phyloP scores from a whole-genome alignment of 345 rosid genomes.

The Salix suchowensis region DNA sequence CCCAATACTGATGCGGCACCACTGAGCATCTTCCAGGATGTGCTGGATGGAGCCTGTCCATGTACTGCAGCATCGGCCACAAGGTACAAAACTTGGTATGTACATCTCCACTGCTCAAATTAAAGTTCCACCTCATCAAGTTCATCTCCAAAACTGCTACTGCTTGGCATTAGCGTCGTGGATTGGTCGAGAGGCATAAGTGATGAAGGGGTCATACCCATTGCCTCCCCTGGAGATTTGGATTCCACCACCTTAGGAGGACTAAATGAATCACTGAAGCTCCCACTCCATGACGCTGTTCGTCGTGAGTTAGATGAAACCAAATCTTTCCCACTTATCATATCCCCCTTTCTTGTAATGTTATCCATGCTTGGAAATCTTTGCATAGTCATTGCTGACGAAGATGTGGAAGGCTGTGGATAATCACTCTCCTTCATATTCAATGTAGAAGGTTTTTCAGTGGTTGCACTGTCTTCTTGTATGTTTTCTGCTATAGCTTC shows the following conservation, averaged over 20 bases:
- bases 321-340: conserved; percentile 22
- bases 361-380: conserved; percentile 71
- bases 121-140: conserved; percentile 94
- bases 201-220: conserved; percentile 32
- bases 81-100: conserved; percentile 45
- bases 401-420: conserved; percentile 34
- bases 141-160: conserved; percentile 68
- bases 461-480: conserved; percentile 33
- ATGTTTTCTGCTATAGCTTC: conserved; percentile 49
- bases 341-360: conserved; percentile 33
- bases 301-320: conserved; percentile 46
- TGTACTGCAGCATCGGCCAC: conserved; percentile 15
- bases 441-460: conserved; percentile 42
- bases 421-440: conserved; percentile 20
- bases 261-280: conserved; percentile 35
- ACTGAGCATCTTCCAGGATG: conserved; percentile 2
- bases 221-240: conserved; percentile 37
- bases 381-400: conserved; percentile 43
- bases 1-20: conserved; percentile 13
- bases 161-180: conserved; percentile 23
- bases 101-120: conserved; percentile 40
- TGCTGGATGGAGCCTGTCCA: conserved; percentile 23
- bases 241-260: conserved; percentile 27
- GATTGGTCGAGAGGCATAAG: conserved; percentile 32
- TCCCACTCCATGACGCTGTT: conserved; percentile 90